phyloP scores from a whole-genome alignment of 2,329 filamentous ascomycete species.

The Pseudocercospora musae region DNA sequence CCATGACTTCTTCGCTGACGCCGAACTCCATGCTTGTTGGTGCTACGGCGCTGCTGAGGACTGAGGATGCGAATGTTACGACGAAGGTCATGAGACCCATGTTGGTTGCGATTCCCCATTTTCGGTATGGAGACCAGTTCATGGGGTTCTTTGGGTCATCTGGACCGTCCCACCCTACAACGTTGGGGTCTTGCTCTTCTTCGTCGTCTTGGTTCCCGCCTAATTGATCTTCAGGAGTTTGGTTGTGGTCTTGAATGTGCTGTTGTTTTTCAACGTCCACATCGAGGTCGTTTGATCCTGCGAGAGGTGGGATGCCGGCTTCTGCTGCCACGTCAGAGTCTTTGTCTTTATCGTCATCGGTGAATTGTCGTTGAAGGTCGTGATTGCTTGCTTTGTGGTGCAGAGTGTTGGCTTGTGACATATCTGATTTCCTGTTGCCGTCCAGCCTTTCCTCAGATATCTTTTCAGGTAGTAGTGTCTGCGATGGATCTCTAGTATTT shows the following conservation, averaged over 20 bases:
- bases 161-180: constrained; percentile 25
- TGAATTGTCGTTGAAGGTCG: constrained; percentile 4
- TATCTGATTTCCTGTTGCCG: background rate
- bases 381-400: background rate
- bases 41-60: constrained; percentile 20
- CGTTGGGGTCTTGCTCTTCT: constrained; percentile 21
- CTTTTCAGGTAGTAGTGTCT: background rate
- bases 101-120: constrained; percentile 27
- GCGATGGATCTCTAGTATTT: background rate
- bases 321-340: constrained; percentile 7
- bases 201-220: constrained; percentile 9
- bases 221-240: background rate
- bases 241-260: background rate
- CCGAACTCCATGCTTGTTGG: constrained; percentile 23
- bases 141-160: constrained; percentile 24
- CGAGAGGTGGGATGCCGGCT: background rate
- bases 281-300: background rate
- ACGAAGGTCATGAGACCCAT: constrained; percentile 28
- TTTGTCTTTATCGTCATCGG: constrained; percentile 8
- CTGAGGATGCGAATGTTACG: constrained; percentile 55
- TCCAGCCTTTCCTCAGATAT: background rate
- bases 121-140: constrained; percentile 19
- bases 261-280: constrained; percentile 19
- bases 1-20: constrained; percentile 27
- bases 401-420: constrained; percentile 6